These are phyloP conservation scores for Yarrowia hollandica DNA, from an alignment of 805 yeast species.

Conservation along the genomic window DNA sequence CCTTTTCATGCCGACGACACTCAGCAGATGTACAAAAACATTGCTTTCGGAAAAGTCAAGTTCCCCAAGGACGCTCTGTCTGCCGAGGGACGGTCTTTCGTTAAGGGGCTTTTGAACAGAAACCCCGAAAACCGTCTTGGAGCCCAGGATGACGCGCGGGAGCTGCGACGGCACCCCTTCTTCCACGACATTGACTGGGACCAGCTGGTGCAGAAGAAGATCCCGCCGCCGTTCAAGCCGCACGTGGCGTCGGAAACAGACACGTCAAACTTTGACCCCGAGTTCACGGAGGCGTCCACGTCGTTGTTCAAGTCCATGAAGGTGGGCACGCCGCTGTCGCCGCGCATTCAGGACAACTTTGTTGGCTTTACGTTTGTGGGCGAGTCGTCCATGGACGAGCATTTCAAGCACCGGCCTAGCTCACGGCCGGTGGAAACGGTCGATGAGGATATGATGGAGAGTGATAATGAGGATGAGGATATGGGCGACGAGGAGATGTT, in stretches of 20 bases:
- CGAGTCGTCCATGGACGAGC: conserved; percentile 88
- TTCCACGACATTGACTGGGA: conserved; percentile 92
- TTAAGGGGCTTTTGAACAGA: conserved; percentile 90
- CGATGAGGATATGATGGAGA: conserved; percentile 28
- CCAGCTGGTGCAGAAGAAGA: conserved; percentile 67
- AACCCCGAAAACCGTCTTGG: conserved; percentile 96
- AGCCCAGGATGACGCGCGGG: conserved; percentile 87
- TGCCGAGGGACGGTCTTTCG: conserved; percentile 91
- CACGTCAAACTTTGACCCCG: conserved; percentile 96
- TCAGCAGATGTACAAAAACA: conserved; percentile 98
- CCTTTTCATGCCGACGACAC: conserved; percentile 98
- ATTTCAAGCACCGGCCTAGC: conserved; percentile 45
- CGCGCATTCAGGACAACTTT: conserved; percentile 94
- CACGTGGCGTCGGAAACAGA: conserved; percentile 88
- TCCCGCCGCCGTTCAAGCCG: conserved; percentile 97
- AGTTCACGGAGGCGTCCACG: conserved; percentile 89
- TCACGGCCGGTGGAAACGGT: conserved; percentile 24
- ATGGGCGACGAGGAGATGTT: conserved; percentile 30
- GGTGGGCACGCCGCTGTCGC: conserved; percentile 77
- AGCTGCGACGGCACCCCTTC: conserved; percentile 87
- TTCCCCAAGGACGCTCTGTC: conserved; percentile 95
- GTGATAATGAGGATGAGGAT: conserved; percentile 31
- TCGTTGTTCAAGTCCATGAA: conserved; percentile 61
- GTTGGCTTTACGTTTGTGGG: conserved; percentile 97
- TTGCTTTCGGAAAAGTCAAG: conserved; percentile 96